phyloP scores from a whole-genome alignment of 192 early-diverging fungal species.

The Backusella parvicylindrica region DNA sequence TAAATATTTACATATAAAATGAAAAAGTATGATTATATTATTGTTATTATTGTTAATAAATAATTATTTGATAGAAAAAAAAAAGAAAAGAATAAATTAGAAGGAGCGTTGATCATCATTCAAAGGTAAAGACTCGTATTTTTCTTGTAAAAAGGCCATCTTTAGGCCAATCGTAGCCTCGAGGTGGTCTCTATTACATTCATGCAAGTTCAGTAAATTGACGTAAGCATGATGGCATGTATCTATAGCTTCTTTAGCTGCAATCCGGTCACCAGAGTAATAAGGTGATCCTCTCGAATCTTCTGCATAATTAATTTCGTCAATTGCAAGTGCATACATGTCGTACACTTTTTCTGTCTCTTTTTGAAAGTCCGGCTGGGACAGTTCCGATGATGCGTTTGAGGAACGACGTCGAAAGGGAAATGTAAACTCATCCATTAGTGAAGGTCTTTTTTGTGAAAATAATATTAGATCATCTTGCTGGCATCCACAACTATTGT shows the following conservation, averaged over 20 bases:
- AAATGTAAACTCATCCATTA: not conserved
- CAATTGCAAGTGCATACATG: slow-evolving; percentile 4
- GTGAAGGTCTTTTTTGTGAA: not conserved
- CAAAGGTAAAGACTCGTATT: slow-evolving; percentile 9
- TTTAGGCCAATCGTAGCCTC: not conserved
- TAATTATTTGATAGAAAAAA: not conserved
- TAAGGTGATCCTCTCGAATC: slow-evolving; percentile 41
- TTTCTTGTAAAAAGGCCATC: slow-evolving; percentile 3
- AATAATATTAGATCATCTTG: not conserved
- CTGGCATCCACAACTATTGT: not conserved
- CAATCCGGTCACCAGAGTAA: slow-evolving; percentile 39
- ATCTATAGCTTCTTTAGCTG: slow-evolving; percentile 35
- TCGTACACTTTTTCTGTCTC: slow-evolving; percentile 3
- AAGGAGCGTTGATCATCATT: slow-evolving; percentile 7
- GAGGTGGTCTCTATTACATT: not conserved
- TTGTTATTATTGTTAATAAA: not conserved
- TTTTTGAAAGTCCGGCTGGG: slow-evolving; percentile 2
- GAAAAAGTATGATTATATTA: not conserved
- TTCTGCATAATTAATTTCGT: slow-evolving; percentile 34
- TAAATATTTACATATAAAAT: not conserved
- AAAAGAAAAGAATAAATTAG: not conserved
- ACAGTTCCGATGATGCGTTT: not conserved
- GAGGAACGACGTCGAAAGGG: slow-evolving; percentile 7
- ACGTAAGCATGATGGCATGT: slow-evolving; percentile 26
- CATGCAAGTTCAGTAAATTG: slow-evolving; percentile 14